Base-by-base conservation (phyloP, 768 basidiomycete genomes). In the Collybia sordida region DNA sequence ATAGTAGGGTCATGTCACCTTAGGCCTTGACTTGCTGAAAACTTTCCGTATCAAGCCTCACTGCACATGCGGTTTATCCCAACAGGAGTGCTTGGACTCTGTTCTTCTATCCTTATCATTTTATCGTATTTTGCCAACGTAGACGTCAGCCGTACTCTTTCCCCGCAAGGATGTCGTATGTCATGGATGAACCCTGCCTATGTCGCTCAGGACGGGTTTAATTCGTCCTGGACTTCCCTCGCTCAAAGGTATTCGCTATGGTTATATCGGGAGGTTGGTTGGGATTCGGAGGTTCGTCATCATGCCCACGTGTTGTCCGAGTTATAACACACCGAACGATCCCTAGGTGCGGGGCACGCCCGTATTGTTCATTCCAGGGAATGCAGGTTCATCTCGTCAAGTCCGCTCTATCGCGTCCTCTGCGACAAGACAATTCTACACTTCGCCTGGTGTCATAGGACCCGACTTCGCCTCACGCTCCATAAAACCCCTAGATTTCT, bases 311-410 rank as follows among this genome's bases (percentile, higher is more conserved):
- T 6, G 14, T 35, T 11, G 8, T 21, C n/a, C 24, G 42, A 15
- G 6, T 14, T 6, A 39, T 21, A 50, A 6, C 46, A 28, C 28
- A 49, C 35, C 52, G 22, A 14, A 12, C 15, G 14, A 7, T 8
- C n/a, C 42, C 18, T 41, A 58, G 53, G 40, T 51, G 38, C 54
- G 57, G 21, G 91, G 93, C 34, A 62, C 80, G 15, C 97, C 97
- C n/a, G 92, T 96, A 23, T 75, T 99, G 23, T 99, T 98, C 71
- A 88, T 98, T 37, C 97, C 97, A 1, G 97, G 97, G 6, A 98
- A 98, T 65, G 96, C 96, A 19, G 97, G 97, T 4, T 95, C 92
- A 2, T 94, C 89, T 27, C 86, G 83, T 56, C 97, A 98, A 75
- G 89, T 91, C 41, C 85, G 97, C 55, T 95, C 93, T 11, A 93